phyloP scores from a whole-genome alignment of 2,329 filamentous ascomycete genomes.

The Neofusicoccum laricinum region DNA sequence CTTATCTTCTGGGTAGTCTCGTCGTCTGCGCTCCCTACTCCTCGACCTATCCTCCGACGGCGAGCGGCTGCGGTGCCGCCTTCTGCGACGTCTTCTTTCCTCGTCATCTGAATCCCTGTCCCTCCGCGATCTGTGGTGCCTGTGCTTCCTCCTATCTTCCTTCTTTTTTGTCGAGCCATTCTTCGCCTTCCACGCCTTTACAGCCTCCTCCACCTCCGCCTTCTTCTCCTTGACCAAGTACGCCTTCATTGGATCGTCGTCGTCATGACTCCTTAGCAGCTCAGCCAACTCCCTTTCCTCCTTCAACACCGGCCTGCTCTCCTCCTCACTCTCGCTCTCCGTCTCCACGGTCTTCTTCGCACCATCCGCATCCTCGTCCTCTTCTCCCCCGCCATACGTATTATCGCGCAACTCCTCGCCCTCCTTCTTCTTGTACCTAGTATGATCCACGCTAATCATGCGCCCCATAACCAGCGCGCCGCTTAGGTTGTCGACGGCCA shows the following conservation, averaged over 20 bases:
- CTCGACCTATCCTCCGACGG: conserved; percentile 5
- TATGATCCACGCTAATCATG: conserved; percentile 84
- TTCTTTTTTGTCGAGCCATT: conserved; percentile 31
- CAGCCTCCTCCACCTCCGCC: conserved; percentile 74
- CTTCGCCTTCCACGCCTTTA: conserved; percentile 51
- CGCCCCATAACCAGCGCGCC: conserved; percentile 80
- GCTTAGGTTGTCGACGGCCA: conserved; percentile 93
- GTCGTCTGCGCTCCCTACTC: conserved; percentile 2
- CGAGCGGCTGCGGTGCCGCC: conserved; percentile 1
- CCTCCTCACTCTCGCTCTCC: conserved; percentile 39
- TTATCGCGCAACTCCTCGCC: conserved; percentile 47
- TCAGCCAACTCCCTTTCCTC: conserved; percentile 79
- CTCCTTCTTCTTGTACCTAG: conserved; percentile 83
- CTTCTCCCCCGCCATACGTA: conserved; percentile 26
- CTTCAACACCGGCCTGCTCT: conserved; percentile 62
- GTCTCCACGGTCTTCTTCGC: conserved; percentile 45
- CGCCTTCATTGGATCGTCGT: conserved; percentile 96
- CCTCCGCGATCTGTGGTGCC: conserved; percentile 8
- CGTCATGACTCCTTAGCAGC: conserved; percentile 77
- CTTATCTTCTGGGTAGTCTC: background rate
- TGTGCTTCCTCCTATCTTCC: conserved; percentile 4
- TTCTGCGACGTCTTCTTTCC: background rate
- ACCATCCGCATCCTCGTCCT: conserved; percentile 59
- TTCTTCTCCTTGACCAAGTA: conserved; percentile 89
- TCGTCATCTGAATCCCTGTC: conserved; percentile 3